A percentile compares a stretch with the other conserved stretches of the same genome.
phyloP scores from a whole-genome alignment of 805 yeast species.

The Ogataea angusta region DNA sequence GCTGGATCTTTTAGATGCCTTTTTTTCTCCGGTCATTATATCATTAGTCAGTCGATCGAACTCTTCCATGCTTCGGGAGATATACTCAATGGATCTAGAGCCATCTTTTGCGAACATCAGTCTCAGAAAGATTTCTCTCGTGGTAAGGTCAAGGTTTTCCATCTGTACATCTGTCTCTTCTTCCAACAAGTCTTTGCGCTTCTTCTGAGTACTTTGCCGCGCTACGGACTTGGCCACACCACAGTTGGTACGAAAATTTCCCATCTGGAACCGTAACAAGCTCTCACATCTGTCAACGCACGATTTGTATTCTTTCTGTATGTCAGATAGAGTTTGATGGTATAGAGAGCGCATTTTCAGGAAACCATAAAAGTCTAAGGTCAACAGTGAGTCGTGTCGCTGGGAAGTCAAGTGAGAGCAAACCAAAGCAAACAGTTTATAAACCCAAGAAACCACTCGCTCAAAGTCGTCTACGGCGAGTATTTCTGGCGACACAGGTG shows the following conservation, averaged over 20 bases:
- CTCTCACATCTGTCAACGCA: slow-evolving; percentile 9
- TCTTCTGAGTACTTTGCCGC: background rate
- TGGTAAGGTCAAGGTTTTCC: slow-evolving; percentile 6
- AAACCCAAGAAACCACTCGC: slow-evolving; percentile 22
- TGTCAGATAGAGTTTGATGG: slow-evolving; percentile 4
- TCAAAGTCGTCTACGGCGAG: slow-evolving; percentile 8
- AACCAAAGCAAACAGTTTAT: slow-evolving; percentile 13
- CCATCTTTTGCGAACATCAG: slow-evolving; percentile 20
- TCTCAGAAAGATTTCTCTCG: slow-evolving; percentile 18
- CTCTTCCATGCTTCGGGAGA: slow-evolving; percentile 8
- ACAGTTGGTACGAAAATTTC: too few species aligned
- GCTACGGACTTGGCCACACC: background rate
- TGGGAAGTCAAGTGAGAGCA: slow-evolving; percentile 5
- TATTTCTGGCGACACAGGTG: too few species aligned
- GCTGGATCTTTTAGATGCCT: background rate
- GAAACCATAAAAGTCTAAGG: slow-evolving; percentile 12
- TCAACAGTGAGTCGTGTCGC: slow-evolving; percentile 7
- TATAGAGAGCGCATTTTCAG: slow-evolving; percentile 9
- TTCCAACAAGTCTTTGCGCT: slow-evolving; percentile 3
- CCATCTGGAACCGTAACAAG: background rate
- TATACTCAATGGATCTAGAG: slow-evolving; percentile 8
- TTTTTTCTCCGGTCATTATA: background rate
- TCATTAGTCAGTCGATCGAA: slow-evolving; percentile 5
- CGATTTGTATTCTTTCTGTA: slow-evolving; percentile 13
- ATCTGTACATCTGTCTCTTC: slow-evolving; percentile 5